Percentiles rank a stretch among this genome's conserved stretches.
Evolutionary conservation across 2,329 filamentous ascomycete species (phyloP).

Genomic region (Cytospora piceae): DNA sequence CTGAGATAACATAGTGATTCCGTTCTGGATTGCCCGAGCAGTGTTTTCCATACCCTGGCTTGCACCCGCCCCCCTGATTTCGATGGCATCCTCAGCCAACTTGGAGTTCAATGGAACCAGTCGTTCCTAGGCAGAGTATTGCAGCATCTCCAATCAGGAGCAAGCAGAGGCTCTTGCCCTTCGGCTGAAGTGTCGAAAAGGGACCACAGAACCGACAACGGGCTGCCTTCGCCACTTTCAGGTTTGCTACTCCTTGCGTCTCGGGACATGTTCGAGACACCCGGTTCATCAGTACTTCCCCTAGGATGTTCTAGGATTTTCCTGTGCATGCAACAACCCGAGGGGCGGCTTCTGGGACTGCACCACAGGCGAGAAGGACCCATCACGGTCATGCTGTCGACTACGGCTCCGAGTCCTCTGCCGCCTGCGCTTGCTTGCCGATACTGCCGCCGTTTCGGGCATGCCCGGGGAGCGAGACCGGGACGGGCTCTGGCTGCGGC

Average conservation of each 20-base stretch:
- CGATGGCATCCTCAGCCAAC: not conserved
- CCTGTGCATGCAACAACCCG: constrained; percentile 21
- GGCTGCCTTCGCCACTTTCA: not conserved
- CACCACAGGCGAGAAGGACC: constrained; percentile 21
- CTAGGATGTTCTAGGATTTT: not conserved
- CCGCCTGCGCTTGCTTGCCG: constrained; percentile 37
- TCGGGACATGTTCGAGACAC: not conserved
- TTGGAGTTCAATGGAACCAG: not conserved
- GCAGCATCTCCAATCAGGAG: not conserved
- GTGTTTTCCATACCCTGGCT: not conserved
- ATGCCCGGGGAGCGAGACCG: constrained; percentile 38
- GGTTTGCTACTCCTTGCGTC: not conserved
- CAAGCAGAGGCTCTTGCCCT: not conserved
- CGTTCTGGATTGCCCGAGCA: not conserved
- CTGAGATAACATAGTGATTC: not conserved
- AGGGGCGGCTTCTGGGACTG: constrained; percentile 21
- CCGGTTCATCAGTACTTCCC: constrained; percentile 1
- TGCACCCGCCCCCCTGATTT: not conserved
- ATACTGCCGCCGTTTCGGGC: constrained; percentile 30
- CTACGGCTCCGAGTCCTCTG: constrained; percentile 45
- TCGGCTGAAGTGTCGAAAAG: not conserved
- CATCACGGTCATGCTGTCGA: constrained; percentile 35
- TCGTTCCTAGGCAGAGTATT: not conserved
- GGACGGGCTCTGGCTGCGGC: constrained; percentile 44
- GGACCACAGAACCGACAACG: not conserved